Evolutionary conservation across 2,329 filamentous ascomycete genomes (phyloP), one percentile per base, ranked within the genome.

Genomic region (Botryosphaeria dothidea): DNA sequence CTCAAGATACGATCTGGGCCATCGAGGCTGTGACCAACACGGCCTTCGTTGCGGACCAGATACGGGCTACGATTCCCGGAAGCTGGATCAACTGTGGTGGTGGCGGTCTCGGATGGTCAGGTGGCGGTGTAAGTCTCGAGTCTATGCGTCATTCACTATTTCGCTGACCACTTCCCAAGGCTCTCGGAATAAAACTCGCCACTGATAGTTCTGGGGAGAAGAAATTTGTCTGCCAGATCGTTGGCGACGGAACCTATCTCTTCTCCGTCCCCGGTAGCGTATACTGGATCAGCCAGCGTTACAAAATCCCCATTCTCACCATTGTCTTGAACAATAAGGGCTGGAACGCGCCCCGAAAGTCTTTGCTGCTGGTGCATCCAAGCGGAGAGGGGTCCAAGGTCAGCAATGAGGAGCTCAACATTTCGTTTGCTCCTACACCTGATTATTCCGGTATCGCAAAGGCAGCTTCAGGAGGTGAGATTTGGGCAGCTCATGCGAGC

Each of bases 41-140:
- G 0, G 76, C 76, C 0, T 84, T 88, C 29, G 87, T 93, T 0
- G 83, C 86, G 27, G 90, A 95, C 69, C 90, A 93, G 68, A 79
- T 95, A 7, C 87, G 88, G 70, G 84, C 87, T 2, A 88, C 84
- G 0, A 72, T 87, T 0, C 91, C 91, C 0, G 90, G 90, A 0
- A 88, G 86, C 0, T 93, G 89, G 89, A 87, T 94, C 71, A 93
- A 93, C 74, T 93, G 91, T 73, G 91, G 91, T 1, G 91, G 90
- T 0, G 91, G 90, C 15, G 92, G 92, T 2, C 86, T 94, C 0
- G 91, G 91, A 1, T 94, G 91, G 91, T 91, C 88, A 11, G 91
- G 91, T 15, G 91, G 92, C 15, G 91, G 71, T 29, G 66, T 68
- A 62, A 38, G 66, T 62, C 21, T 13, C 58, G 81, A 9, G 8